These are phyloP conservation scores for Dendryphion nanum DNA, from an alignment of 2,329 filamentous ascomycete genomes.

Conservation along the genomic window DNA sequence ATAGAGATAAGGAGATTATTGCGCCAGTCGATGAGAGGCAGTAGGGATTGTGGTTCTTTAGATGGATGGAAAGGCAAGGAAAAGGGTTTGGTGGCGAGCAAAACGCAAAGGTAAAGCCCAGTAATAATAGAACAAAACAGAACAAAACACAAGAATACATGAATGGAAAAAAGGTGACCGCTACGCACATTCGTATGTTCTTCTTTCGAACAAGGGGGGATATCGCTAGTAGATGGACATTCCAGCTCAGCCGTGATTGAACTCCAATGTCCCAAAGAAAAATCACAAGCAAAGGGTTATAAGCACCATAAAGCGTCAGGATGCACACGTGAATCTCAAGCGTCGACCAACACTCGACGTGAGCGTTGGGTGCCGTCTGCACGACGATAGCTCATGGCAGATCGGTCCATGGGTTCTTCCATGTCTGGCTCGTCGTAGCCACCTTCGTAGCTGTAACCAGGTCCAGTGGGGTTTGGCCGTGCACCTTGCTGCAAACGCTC, in stretches of 20 bases:
- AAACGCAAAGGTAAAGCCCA: too few relatives aligned
- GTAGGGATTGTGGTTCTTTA: too few relatives aligned
- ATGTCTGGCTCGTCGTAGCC: slow-evolving; percentile 34
- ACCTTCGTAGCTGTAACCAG: slow-evolving; percentile 31
- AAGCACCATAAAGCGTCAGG: slow-evolving; percentile 3
- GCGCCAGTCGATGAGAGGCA: too few relatives aligned
- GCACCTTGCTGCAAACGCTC: slow-evolving; percentile 47
- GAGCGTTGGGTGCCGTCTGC: slow-evolving; percentile 46
- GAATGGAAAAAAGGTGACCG: background rate
- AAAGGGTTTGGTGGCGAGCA: too few relatives aligned
- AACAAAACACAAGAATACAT: background rate
- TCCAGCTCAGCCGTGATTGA: slow-evolving; percentile 8
- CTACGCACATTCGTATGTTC: slow-evolving; percentile 9
- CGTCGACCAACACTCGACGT: slow-evolving; percentile 35
- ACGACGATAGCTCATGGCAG: slow-evolving; percentile 47
- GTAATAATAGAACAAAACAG: background rate
- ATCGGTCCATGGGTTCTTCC: slow-evolving; percentile 39
- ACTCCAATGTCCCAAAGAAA: slow-evolving; percentile 11
- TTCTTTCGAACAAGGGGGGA: slow-evolving; percentile 9
- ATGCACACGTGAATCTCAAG: slow-evolving; percentile 10
- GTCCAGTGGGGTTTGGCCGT: slow-evolving; percentile 36
- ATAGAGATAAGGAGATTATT: too few relatives aligned
- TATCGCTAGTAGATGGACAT: slow-evolving; percentile 11
- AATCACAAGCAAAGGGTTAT: slow-evolving; percentile 12
- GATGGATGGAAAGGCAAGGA: too few relatives aligned